Base-by-base conservation (phyloP, 2,329 filamentous ascomycete species). In the Colletotrichum godetiae region DNA sequence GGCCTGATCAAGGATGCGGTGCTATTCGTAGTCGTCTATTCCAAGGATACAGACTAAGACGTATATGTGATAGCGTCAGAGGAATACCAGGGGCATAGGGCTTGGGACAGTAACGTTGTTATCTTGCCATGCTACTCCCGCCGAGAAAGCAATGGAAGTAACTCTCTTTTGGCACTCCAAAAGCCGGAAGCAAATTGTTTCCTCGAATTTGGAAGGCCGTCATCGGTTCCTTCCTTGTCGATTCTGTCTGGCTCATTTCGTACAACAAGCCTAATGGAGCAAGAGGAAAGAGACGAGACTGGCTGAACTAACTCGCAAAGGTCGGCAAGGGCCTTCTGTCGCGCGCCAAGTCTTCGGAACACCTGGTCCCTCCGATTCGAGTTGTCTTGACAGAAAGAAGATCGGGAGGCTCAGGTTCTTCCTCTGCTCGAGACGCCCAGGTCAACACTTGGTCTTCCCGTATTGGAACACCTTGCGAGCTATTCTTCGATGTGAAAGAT, bases 11-110 rank as follows among this genome's bases (percentile, higher is more conserved):
- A n/a, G 35, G n/a, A 42, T 37, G 55, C 29, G 59, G 57, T 27
- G 24, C 68, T 55, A 52, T 24, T 35, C 37, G 37, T 52, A 27
- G 24, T 55, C 31, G 33, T 46, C 55, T 10, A 11, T 27, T 24
- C 37, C 22, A 24, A 22, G 52, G 15, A 24, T 15, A 22, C 15
- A 27, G 22, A 24, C 66, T 64, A 60, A 60, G 24, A 33, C 66
- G 49, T 24, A 73, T 64, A 19, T 10, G 59, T 19, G 24, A 70
- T 64, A 64, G 66, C 67, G 60, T 27, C 2, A 29, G 53, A 46
- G 35, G 10, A 49, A 19, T 12, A 49, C 55, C 58, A 69, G 60
- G 69, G 66, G 70, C 60, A 60, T 65, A 65, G 60, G 55, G 55
- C 70, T 73, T 70, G 66, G 49, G 46, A n/a, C n/a, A 46, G 35